phyloP scores from a whole-genome alignment of 768 basidiomycete species.

The Psilocybe azurescens region DNA sequence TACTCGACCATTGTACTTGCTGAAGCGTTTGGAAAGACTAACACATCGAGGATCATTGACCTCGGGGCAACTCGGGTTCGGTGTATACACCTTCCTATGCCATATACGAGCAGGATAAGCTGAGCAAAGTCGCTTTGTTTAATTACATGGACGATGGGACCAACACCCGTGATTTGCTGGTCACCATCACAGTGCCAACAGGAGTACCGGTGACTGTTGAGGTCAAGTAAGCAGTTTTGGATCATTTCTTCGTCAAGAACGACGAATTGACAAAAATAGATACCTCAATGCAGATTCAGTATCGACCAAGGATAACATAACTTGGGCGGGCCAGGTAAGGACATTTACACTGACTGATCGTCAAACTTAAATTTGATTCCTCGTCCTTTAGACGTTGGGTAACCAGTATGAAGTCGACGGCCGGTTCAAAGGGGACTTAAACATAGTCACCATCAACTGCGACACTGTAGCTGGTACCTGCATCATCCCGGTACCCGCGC shows the following conservation, averaged over 20 bases:
- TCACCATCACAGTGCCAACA: conserved; percentile 54
- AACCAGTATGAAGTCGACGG: conserved; percentile 71
- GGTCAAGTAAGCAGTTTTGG: conserved; percentile 48
- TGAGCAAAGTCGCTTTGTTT: conserved; percentile 68
- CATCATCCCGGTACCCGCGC: conserved; percentile 66
- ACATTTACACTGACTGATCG: conserved; percentile 11
- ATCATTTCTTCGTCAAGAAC: neutral
- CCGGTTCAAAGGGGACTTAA: conserved; percentile 57
- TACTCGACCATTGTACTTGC: conserved; percentile 76
- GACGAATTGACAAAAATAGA: conserved; percentile 35
- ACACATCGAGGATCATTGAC: conserved; percentile 71
- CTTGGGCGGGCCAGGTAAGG: conserved; percentile 76
- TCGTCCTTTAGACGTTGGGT: conserved; percentile 56
- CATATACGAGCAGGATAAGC: conserved; percentile 73
- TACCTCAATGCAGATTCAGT: conserved; percentile 64
- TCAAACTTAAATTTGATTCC: neutral
- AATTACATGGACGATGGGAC: conserved; percentile 71
- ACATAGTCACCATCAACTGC: conserved; percentile 66
- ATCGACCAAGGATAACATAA: conserved; percentile 66
- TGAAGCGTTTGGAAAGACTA: conserved; percentile 70
- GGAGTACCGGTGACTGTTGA: conserved; percentile 52
- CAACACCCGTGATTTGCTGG: conserved; percentile 51
- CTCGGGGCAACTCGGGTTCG: conserved; percentile 53
- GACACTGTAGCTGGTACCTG: conserved; percentile 58
- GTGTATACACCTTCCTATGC: conserved; percentile 71